phyloP scores from a whole-genome alignment of 768 basidiomycete genomes.

The Steccherinum ochraceum region DNA sequence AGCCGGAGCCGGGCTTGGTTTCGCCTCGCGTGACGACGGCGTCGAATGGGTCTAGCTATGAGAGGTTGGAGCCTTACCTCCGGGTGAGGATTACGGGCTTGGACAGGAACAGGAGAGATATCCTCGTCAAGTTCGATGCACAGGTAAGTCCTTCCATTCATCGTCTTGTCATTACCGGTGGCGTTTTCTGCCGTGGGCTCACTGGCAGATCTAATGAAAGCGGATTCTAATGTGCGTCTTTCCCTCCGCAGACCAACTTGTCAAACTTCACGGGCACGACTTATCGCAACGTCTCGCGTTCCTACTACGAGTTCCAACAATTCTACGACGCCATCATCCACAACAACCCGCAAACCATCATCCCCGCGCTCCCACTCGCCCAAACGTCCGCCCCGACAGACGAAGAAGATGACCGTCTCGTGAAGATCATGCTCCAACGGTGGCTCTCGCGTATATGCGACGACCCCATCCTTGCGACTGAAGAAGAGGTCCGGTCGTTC shows the following conservation, averaged over 20 bases:
- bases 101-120: constrained; percentile 93
- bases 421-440: constrained; percentile 89
- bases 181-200: background rate
- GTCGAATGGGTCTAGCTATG: constrained; percentile 65
- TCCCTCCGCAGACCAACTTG: constrained; percentile 70
- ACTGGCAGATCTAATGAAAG: no score
- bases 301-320: constrained; percentile 90
- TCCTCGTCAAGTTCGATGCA: constrained; percentile 90
- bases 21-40: constrained; percentile 62
- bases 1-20: constrained; percentile 77
- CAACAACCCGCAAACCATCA: constrained; percentile 92
- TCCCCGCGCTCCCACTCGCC: constrained; percentile 92
- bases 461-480: constrained; percentile 79
- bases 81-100: constrained; percentile 84
- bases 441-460: constrained; percentile 94
- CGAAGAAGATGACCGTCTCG: constrained; percentile 95
- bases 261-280: constrained; percentile 84
- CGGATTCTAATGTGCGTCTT: background rate
- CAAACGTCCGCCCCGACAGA: constrained; percentile 96
- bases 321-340: constrained; percentile 88
- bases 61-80: constrained; percentile 78
- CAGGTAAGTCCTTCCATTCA: constrained; percentile 51
- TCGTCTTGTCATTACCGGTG: background rate
- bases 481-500: constrained; percentile 93
- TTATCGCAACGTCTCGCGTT: constrained; percentile 92